phyloP scores from a whole-genome alignment of 345 rosid genomes.

The Clarkia xantiana region DNA sequence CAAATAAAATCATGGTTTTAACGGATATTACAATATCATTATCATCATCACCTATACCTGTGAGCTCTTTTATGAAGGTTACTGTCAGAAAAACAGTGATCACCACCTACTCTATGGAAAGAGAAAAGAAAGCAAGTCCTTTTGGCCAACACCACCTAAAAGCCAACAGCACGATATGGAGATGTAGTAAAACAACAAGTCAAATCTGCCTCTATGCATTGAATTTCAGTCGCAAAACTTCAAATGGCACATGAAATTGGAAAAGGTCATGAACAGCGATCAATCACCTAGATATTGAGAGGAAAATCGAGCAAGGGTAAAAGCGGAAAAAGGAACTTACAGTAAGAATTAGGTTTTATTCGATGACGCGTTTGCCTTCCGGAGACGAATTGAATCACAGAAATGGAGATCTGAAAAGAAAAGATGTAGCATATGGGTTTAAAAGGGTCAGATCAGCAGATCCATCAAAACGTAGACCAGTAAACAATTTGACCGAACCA shows the following conservation, averaged over 20 bases:
- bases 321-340: constrained; percentile 17
- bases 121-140: too few species aligned
- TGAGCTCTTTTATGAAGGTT: too few species aligned
- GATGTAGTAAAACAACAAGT: background rate
- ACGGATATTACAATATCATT: too few species aligned
- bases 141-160: constrained; percentile 3
- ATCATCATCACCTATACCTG: too few species aligned
- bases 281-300: background rate
- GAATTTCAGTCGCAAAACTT: too few species aligned
- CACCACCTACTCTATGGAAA: too few species aligned
- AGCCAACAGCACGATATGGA: constrained; percentile 5
- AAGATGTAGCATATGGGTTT: constrained; percentile 20
- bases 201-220: background rate
- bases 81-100: too few species aligned
- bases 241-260: too few species aligned
- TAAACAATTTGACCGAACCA: background rate
- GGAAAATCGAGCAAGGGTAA: background rate
- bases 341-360: constrained; percentile 9
- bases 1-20: too few species aligned
- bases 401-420: constrained; percentile 46
- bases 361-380: background rate
- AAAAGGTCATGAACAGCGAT: constrained; percentile 3
- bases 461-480: constrained; percentile 24
- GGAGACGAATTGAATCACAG: background rate
- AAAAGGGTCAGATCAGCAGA: constrained; percentile 33